These are phyloP conservation scores for Neurospora intermedia DNA, from an alignment of 495 filamentous ascomycete genomes.

Conservation along the genomic window DNA sequence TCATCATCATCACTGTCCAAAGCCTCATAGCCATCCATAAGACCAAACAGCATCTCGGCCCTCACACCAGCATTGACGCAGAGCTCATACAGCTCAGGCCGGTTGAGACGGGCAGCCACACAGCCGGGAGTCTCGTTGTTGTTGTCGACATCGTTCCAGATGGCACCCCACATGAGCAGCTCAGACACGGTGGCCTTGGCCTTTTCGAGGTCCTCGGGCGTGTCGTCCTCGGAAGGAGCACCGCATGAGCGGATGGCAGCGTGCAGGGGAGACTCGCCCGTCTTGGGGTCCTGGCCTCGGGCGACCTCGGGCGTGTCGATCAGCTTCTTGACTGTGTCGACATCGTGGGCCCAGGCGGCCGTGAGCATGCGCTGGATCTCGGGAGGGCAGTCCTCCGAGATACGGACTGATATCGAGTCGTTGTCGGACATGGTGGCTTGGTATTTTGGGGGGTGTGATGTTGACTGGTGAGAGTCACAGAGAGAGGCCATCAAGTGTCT, in stretches of 20 bases:
- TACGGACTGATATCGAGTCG: constrained; percentile 34
- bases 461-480: neutral
- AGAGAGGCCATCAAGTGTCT: neutral
- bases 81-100: constrained; percentile 66
- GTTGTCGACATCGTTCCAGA: constrained; percentile 90
- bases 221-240: constrained; percentile 27
- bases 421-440: constrained; percentile 16
- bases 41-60: constrained; percentile 72
- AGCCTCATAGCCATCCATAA: constrained; percentile 67
- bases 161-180: constrained; percentile 76
- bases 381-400: constrained; percentile 33
- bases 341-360: constrained; percentile 73
- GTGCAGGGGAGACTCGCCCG: constrained; percentile 80
- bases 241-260: constrained; percentile 82
- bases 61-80: constrained; percentile 88
- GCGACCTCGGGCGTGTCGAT: constrained; percentile 54
- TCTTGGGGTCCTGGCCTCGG: constrained; percentile 72
- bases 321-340: constrained; percentile 59
- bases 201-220: constrained; percentile 37
- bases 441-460: neutral
- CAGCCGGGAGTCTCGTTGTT: constrained; percentile 88
- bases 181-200: constrained; percentile 59
- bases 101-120: constrained; percentile 60
- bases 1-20: constrained; percentile 44
- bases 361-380: constrained; percentile 54